These are phyloP conservation scores for Lachnellula occidentalis DNA, from an alignment of 2,329 filamentous ascomycete genomes.

Conservation along the genomic window DNA sequence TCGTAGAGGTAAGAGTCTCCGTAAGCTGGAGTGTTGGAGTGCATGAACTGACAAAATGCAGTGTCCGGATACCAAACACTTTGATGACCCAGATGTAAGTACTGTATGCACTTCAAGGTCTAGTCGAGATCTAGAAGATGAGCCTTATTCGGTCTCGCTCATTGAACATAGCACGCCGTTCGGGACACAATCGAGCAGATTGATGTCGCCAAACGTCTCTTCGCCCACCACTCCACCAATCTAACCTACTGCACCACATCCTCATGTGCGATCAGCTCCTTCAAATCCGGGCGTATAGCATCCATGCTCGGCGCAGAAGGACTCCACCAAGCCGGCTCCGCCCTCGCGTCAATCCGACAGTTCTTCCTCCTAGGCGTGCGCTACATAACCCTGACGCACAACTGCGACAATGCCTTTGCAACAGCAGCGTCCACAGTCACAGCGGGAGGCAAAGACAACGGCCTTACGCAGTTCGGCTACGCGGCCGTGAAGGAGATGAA, in stretches of 20 bases:
- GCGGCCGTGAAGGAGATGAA: slow-evolving; percentile 61
- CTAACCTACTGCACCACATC: slow-evolving; percentile 22
- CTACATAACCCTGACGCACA: slow-evolving; percentile 64
- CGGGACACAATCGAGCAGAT: slow-evolving; percentile 51
- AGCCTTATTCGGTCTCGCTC: not conserved
- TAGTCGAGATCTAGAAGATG: no score
- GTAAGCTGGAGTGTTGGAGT: slow-evolving; percentile 25
- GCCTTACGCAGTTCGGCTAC: slow-evolving; percentile 50
- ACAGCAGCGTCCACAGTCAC: slow-evolving; percentile 15
- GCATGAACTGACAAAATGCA: not conserved
- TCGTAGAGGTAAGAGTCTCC: slow-evolving; percentile 20
- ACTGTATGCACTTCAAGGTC: no score
- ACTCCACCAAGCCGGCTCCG: slow-evolving; percentile 48
- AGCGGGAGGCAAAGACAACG: slow-evolving; percentile 30
- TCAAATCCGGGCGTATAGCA: slow-evolving; percentile 42
- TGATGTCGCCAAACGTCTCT: slow-evolving; percentile 48
- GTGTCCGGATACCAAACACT: not conserved
- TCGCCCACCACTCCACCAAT: slow-evolving; percentile 28
- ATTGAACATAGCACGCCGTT: slow-evolving; percentile 30
- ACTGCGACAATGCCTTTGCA: slow-evolving; percentile 62
- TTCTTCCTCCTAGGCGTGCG: slow-evolving; percentile 58
- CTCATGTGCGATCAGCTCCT: slow-evolving; percentile 25
- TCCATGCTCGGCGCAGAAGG: slow-evolving; percentile 58
- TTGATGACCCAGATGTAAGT: slow-evolving; percentile 8
- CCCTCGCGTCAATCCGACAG: slow-evolving; percentile 49